These are phyloP conservation scores for Neurospora sp. DNA, from an alignment of 495 filamentous ascomycete species.

Conservation along the genomic window DNA sequence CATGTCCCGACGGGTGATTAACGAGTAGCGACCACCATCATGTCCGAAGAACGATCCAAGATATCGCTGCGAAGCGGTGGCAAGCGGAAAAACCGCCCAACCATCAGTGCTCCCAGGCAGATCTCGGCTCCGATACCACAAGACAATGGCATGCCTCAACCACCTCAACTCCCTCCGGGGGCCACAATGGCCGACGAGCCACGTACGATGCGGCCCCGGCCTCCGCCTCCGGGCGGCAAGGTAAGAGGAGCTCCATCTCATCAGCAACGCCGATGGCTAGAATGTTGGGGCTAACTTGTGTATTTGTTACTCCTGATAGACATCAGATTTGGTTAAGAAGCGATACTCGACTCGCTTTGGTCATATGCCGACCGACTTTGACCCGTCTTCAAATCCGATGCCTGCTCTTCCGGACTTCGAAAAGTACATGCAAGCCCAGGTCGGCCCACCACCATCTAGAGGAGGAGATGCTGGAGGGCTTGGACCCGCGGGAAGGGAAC, in stretches of 20 bases:
- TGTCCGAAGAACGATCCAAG: constrained; percentile 59
- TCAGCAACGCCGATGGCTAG: not conserved
- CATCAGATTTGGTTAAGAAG: constrained; percentile 86
- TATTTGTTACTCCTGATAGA: constrained; percentile 30
- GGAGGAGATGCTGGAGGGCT: constrained; percentile 32
- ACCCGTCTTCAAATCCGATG: constrained; percentile 53
- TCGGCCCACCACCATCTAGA: constrained; percentile 34
- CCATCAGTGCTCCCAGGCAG: constrained; percentile 76
- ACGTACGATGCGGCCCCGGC: constrained; percentile 30
- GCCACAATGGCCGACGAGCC: constrained; percentile 21
- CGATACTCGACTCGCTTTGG: constrained; percentile 90
- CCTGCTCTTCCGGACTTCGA: constrained; percentile 50
- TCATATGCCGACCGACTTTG: constrained; percentile 57
- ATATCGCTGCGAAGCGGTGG: constrained; percentile 74
- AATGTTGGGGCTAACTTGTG: constrained; percentile 1
- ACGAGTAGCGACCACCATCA: constrained; percentile 8
- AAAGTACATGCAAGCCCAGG: constrained; percentile 42
- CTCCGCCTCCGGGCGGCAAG: constrained; percentile 33
- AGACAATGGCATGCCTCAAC: constrained; percentile 24
- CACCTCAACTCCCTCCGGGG: constrained; percentile 24
- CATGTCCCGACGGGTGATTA: not conserved
- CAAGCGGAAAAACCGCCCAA: constrained; percentile 66
- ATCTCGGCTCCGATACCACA: constrained; percentile 56
- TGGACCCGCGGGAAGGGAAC: constrained; percentile 7
- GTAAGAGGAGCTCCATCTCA: constrained; percentile 8